phyloP scores from a whole-genome alignment of 1,139 yeast genomes.

The Sugiyamaella sp. region DNA sequence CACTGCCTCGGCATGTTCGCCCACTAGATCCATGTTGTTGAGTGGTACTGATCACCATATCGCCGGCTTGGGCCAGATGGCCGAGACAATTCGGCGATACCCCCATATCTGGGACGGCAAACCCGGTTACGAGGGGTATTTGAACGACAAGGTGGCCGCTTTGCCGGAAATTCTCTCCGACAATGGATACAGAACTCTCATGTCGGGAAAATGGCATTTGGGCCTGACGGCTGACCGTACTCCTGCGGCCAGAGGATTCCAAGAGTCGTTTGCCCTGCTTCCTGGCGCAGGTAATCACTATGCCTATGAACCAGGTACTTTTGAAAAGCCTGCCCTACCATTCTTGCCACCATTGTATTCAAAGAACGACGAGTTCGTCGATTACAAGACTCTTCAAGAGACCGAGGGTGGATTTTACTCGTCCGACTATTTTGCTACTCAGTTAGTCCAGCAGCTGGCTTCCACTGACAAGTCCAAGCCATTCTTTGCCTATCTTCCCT shows the following conservation, averaged over 20 bases:
- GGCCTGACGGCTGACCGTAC: constrained; percentile 54
- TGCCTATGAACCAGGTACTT: constrained; percentile 50
- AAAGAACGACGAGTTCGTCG: constrained; percentile 44
- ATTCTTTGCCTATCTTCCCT: constrained; percentile 56
- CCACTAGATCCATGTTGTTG: constrained; percentile 63
- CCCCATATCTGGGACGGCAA: constrained; percentile 49
- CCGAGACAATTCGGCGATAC: constrained; percentile 48
- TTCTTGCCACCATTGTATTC: constrained; percentile 41
- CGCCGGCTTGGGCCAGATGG: constrained; percentile 65
- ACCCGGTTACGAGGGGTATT: constrained; percentile 61
- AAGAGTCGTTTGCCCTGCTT: constrained; percentile 52
- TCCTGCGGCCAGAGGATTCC: constrained; percentile 57
- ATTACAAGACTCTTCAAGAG: constrained; percentile 21
- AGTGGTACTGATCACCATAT: constrained; percentile 65
- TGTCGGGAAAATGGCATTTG: constrained; percentile 63
- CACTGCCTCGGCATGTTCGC: constrained; percentile 67
- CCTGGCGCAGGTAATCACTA: constrained; percentile 65
- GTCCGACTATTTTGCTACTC: constrained; percentile 51
- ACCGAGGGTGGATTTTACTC: constrained; percentile 47
- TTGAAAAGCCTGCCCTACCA: constrained; percentile 31
- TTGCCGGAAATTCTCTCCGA: constrained; percentile 56
- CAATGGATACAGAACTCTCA: constrained; percentile 52
- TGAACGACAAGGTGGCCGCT: constrained; percentile 56
- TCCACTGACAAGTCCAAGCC: constrained; percentile 44
- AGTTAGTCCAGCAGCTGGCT: constrained; percentile 46